Base-by-base conservation (phyloP, 768 basidiomycete genomes). In the Stropharia rugosoannulata region DNA sequence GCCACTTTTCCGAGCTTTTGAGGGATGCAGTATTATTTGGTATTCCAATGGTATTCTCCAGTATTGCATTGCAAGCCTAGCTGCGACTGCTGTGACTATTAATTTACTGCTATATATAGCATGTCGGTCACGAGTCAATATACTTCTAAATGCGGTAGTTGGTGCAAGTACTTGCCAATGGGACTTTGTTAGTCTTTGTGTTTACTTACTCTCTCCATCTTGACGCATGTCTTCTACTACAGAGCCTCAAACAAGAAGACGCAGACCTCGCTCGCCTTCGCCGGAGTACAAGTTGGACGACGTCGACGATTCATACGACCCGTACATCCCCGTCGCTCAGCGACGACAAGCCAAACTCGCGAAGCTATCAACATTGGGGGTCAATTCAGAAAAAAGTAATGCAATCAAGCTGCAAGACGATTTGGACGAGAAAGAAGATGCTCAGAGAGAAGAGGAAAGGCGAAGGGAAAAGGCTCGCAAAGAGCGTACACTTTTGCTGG, bases 281-380 rank as follows among this genome's bases (percentile, higher is more conserved):
- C 76, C 87, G 13, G 66, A 59, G 45, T 87, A 84, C 71, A 81
- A 77, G 36, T 75, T 88, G 48, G 86, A 89, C 58, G 81, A 85
- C 27, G 82, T 84, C 29, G 78, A 81, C 52, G 80, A 85, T 48
- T 70, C 78, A 18, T 95, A 94, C 65, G 85, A 89, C 56, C 90
- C 91, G 0, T 98, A 98, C 68, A 72, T 98, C 35, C 86, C 96
- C 10, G 87, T 98, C 35, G 82, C 89, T 13, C 87, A 97, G 69
- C 83, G 94, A 50, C 83, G 92, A 47, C 83, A 90, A 64, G 85
- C 87, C 43, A 91, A 87, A 62, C 79, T 96, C 5, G 87, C 87
- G 16, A 89, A 87, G 60, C 78, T 95, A 49, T 79, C 84, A 13
- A 83, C 85, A 7, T 77, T 80, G 66, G 84, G 84, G 43, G 76